These are phyloP conservation scores for Colletotrichum spinosum DNA, from an alignment of 2,329 filamentous ascomycete species.

Conservation along the genomic window DNA sequence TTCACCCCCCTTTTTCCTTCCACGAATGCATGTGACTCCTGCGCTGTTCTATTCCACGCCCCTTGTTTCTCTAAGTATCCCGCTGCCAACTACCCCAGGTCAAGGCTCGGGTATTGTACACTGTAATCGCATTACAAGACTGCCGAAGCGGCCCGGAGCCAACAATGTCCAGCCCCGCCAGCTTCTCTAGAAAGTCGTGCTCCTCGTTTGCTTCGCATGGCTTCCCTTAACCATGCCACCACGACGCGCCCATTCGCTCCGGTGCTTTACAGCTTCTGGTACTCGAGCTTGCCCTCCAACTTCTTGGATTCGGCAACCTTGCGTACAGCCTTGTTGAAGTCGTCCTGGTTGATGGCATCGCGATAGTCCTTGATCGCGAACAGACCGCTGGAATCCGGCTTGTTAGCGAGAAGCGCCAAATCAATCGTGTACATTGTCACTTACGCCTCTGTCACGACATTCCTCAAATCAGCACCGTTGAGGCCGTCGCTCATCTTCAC, in stretches of 20 bases:
- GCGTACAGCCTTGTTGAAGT: slow-evolving; percentile 98
- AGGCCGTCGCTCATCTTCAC: slow-evolving; percentile 99
- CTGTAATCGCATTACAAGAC: slow-evolving; percentile 32
- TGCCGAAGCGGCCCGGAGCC: slow-evolving; percentile 16
- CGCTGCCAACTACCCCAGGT: slow-evolving; percentile 36
- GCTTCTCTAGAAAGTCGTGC: slow-evolving; percentile 2
- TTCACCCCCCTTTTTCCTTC: neutral
- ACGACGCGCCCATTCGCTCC: neutral
- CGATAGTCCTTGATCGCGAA: slow-evolving; percentile 99
- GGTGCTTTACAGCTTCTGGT: slow-evolving; percentile 81
- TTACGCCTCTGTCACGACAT: slow-evolving; percentile 98
- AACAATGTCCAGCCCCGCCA: slow-evolving; percentile 11
- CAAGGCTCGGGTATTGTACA: slow-evolving; percentile 38
- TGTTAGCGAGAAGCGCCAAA: slow-evolving; percentile 40
- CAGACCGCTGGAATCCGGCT: slow-evolving; percentile 72
- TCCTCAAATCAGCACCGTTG: slow-evolving; percentile 96
- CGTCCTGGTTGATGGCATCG: slow-evolving; percentile 96
- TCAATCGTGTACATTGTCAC: slow-evolving; percentile 50
- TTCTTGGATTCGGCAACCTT: slow-evolving; percentile 99
- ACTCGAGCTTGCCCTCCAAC: slow-evolving; percentile 96
- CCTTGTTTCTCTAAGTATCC: slow-evolving; percentile 15
- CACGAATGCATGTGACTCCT: too few relatives aligned
- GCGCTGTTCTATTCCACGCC: slow-evolving; percentile 16
- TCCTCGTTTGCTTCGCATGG: slow-evolving; percentile 3
- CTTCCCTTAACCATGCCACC: slow-evolving; percentile 6